These are phyloP conservation scores for Gautieria morchelliformis DNA, from an alignment of 768 basidiomycete species.

Conservation along the genomic window DNA sequence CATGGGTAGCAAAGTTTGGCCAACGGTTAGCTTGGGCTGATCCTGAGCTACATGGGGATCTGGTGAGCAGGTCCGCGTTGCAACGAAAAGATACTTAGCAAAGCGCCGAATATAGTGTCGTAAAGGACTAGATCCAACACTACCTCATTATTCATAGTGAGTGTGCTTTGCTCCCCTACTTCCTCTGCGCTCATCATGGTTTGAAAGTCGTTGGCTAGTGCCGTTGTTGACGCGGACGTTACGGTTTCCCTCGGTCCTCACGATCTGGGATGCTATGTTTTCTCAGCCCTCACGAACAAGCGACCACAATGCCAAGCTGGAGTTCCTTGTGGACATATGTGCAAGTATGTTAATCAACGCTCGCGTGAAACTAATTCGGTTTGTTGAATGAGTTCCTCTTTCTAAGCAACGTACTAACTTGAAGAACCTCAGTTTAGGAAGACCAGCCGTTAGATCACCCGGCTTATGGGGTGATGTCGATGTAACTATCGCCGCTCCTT, in stretches of 20 bases:
- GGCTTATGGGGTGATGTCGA: conserved; percentile 49
- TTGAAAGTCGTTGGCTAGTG: conserved; percentile 60
- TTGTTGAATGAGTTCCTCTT: conserved; percentile 10
- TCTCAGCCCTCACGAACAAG: conserved; percentile 46
- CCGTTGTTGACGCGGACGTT: conserved; percentile 64
- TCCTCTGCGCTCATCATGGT: conserved; percentile 4
- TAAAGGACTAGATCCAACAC: conserved; percentile 57
- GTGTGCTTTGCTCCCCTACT: conserved; percentile 18
- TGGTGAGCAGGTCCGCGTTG: conserved; percentile 34
- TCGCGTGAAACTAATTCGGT: conserved; percentile 47
- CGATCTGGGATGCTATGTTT: conserved; percentile 67
- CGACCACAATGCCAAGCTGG: conserved; percentile 48
- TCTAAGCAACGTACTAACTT: neutral
- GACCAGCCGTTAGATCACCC: conserved; percentile 29
- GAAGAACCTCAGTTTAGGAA: conserved; percentile 39
- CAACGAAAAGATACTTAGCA: neutral
- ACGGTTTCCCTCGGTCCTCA: conserved; percentile 48
- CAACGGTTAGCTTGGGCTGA: conserved; percentile 56
- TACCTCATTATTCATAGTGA: conserved; percentile 77
- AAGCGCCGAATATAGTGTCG: conserved; percentile 31
- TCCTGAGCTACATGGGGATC: conserved; percentile 42
- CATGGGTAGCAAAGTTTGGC: conserved; percentile 57
- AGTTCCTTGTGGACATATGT: conserved; percentile 62
- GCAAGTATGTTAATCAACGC: conserved; percentile 57
- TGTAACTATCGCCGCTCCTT: conserved; percentile 25